phyloP scores from a whole-genome alignment of 148 eudicot genomes.

The Agrostemma githago region DNA sequence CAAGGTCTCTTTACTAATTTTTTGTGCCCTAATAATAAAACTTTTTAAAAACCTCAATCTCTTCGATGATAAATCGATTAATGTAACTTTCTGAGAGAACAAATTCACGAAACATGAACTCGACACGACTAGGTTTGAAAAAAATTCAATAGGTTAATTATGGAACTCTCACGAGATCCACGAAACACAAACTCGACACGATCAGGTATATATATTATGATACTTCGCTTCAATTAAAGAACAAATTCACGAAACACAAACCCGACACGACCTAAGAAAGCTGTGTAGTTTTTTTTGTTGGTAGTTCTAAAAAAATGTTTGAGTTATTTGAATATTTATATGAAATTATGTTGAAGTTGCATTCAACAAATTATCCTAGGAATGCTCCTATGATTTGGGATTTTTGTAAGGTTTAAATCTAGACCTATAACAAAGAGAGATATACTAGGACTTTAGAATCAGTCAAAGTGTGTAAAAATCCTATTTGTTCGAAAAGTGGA shows the following conservation, averaged over 20 bases:
- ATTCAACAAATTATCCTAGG: constrained; percentile 1
- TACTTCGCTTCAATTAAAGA: too few species aligned
- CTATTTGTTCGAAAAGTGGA: background rate
- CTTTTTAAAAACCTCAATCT: too few species aligned
- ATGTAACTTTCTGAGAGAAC: background rate
- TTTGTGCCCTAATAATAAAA: background rate
- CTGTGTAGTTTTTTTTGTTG: background rate
- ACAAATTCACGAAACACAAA: too few species aligned
- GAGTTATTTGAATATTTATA: background rate
- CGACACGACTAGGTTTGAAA: background rate
- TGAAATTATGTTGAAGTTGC: background rate
- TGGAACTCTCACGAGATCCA: too few species aligned
- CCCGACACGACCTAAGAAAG: too few species aligned
- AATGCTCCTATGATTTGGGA: background rate
- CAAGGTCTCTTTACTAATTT: background rate
- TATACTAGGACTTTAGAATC: background rate
- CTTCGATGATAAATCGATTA: background rate
- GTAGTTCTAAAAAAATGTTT: background rate
- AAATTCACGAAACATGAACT: background rate
- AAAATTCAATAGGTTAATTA: background rate
- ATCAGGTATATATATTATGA: too few species aligned
- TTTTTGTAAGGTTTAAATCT: background rate
- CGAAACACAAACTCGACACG: too few species aligned
- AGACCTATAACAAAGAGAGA: background rate
- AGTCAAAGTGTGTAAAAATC: background rate